Percentiles rank a stretch among this genome's conserved stretches.
Evolutionary conservation across 2,329 filamentous ascomycete genomes (phyloP).

Genomic region (Paecilomyces sp.): DNA sequence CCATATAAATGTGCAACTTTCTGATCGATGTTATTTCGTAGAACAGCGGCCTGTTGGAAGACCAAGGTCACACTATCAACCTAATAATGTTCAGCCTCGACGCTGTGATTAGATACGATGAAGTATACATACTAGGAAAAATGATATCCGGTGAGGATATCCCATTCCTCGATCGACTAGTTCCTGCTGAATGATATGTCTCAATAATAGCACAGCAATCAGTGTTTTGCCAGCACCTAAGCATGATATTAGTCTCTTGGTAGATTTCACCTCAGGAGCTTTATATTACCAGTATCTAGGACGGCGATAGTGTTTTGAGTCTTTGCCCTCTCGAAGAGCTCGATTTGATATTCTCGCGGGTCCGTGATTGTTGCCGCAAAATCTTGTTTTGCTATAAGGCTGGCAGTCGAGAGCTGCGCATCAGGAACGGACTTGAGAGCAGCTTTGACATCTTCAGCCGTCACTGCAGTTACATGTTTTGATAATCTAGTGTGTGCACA

Average conservation of each 20-base stretch:
- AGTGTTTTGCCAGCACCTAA: conserved; percentile 85
- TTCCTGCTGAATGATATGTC: conserved; percentile 69
- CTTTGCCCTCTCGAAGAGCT: conserved; percentile 85
- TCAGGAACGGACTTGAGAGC: conserved; percentile 24
- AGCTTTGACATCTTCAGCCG: conserved; percentile 31
- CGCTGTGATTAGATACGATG: not conserved
- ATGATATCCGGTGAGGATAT: conserved; percentile 59
- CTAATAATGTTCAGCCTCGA: conserved; percentile 28
- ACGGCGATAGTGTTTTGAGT: conserved; percentile 83
- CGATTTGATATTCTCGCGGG: conserved; percentile 83
- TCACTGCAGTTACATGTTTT: conserved; percentile 36
- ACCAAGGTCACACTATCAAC: conserved; percentile 84
- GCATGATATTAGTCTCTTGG: not conserved
- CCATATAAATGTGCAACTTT: conserved; percentile 69
- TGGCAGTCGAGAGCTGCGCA: conserved; percentile 48
- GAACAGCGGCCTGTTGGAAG: conserved; percentile 78
- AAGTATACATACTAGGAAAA: conserved; percentile 63
- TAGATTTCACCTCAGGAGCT: not conserved
- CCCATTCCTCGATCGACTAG: conserved; percentile 60
- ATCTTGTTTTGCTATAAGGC: conserved; percentile 47
- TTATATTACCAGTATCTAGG: conserved; percentile 66
- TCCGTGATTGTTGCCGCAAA: conserved; percentile 59
- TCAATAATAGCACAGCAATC: conserved; percentile 82
- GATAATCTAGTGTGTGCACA: conserved; percentile 22
- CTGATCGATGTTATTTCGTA: conserved; percentile 73